A percentile compares a stretch with the other conserved stretches of the same genome.
Evolutionary conservation across 1,284 basidiomycete species (phyloP).

Genomic region (Phlebopus sp.): DNA sequence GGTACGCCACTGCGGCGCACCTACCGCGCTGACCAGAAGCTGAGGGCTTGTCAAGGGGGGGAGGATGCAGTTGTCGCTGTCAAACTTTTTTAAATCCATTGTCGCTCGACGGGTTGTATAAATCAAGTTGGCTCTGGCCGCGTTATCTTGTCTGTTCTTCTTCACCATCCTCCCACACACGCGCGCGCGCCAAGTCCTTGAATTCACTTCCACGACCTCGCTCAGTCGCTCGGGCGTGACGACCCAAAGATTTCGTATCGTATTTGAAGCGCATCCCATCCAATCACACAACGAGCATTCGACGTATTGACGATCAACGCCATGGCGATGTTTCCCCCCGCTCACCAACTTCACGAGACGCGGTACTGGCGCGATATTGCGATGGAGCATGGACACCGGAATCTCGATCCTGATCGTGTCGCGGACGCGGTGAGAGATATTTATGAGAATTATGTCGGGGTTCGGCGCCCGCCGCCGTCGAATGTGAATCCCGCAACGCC

Average conservation of each 20-base stretch:
- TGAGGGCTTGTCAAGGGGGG: too few species aligned
- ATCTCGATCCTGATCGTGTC: constrained; percentile 13
- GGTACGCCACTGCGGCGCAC: neutral
- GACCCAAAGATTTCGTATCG: too few species aligned
- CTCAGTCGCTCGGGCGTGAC: too few species aligned
- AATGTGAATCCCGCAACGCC: too few species aligned
- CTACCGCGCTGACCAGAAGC: neutral
- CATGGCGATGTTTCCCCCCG: constrained; percentile 13
- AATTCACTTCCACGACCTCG: too few species aligned
- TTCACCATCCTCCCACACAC: too few species aligned
- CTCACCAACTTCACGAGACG: constrained; percentile 14
- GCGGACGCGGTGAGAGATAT: constrained; percentile 23
- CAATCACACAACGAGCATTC: too few species aligned
- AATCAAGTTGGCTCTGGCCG: constrained; percentile 1
- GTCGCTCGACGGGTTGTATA: constrained; percentile 9
- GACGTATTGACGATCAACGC: neutral
- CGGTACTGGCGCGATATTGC: constrained; percentile 27
- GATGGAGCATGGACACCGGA: constrained; percentile 7
- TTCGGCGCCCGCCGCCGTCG: too few species aligned
- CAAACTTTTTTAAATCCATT: neutral
- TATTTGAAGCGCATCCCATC: constrained; percentile 3
- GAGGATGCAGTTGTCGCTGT: too few species aligned
- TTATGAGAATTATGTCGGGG: constrained; percentile 1
- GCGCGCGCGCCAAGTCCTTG: too few species aligned
- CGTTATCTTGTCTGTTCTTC: neutral